These are phyloP conservation scores for Nidula microcarpa DNA, from an alignment of 768 basidiomycete species.

Conservation along the genomic window DNA sequence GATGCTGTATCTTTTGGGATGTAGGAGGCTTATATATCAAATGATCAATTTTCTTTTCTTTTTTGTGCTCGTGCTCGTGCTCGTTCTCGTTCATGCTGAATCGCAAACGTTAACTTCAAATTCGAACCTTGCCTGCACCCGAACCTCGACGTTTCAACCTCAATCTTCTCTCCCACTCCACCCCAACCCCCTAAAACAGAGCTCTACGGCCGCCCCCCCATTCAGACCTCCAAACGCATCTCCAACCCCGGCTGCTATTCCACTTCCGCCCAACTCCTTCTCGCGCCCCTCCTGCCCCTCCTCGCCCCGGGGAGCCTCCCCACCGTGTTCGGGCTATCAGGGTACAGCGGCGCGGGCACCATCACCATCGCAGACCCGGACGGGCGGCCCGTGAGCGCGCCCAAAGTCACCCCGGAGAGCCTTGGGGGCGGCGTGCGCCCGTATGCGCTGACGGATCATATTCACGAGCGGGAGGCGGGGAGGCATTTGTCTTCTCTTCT, in stretches of 20 bases:
- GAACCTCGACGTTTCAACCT: too few species aligned
- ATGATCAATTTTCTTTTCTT: constrained; percentile 13
- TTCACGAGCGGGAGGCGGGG: constrained; percentile 96
- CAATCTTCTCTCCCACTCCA: too few species aligned
- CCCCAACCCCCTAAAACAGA: constrained; percentile 42
- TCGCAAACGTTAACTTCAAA: too few species aligned
- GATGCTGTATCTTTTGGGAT: constrained; percentile 18
- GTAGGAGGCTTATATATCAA: neutral
- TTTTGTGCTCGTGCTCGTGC: constrained; percentile 5
- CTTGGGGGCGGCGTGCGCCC: constrained; percentile 76
- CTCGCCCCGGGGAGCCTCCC: constrained; percentile 61
- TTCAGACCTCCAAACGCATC: constrained; percentile 77
- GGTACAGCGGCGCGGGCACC: constrained; percentile 95
- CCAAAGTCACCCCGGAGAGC: constrained; percentile 79
- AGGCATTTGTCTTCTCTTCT: constrained; percentile 73
- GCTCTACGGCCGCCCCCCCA: constrained; percentile 71
- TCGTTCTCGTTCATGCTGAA: neutral
- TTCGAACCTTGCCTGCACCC: too few species aligned
- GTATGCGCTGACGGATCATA: constrained; percentile 94
- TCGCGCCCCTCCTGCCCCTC: constrained; percentile 83
- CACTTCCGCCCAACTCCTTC: constrained; percentile 86
- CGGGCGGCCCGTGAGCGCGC: constrained; percentile 68
- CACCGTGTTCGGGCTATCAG: constrained; percentile 89
- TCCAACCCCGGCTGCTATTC: constrained; percentile 99
- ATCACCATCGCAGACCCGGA: constrained; percentile 63